Conservation (phyloP, 1,284 basidiomycete species). For the Blastosporella zonata region DNA sequence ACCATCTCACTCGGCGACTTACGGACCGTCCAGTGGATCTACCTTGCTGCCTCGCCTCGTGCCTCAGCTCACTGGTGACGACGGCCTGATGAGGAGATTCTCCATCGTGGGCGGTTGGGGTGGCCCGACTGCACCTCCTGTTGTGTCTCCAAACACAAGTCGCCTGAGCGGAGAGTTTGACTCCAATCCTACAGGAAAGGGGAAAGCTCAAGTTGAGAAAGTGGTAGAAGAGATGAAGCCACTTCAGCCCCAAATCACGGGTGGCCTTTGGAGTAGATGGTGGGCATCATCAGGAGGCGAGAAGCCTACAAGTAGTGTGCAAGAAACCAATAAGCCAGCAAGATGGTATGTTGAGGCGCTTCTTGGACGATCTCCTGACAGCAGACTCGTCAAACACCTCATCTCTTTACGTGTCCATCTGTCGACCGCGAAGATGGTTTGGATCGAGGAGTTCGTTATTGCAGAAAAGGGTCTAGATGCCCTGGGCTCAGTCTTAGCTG, state of each 20-base stretch:
- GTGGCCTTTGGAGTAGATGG: conserved; percentile 74
- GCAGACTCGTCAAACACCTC: conserved; percentile 72
- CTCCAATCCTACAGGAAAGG: conserved; percentile 21
- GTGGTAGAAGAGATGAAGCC: conserved; percentile 33
- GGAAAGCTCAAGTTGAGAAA: conserved; percentile 30
- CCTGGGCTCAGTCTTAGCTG: conserved; percentile 54
- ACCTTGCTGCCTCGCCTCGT: conserved; percentile 56
- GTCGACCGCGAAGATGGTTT: conserved; percentile 76
- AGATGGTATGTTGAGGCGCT: conserved; percentile 62
- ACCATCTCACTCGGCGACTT: conserved; percentile 45
- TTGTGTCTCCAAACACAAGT: conserved; percentile 29
- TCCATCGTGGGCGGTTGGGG: conserved; percentile 70
- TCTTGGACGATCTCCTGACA: conserved; percentile 50
- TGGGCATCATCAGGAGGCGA: conserved; percentile 65
- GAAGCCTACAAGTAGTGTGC: conserved; percentile 35
- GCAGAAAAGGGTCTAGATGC: conserved; percentile 66
- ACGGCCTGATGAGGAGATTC: conserved; percentile 68
- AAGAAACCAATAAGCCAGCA: conserved; percentile 45
- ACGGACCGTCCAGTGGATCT: conserved; percentile 57
- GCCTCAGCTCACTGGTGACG: conserved; percentile 68
- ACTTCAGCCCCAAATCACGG: conserved; percentile 67
- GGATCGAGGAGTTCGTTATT: conserved; percentile 76
- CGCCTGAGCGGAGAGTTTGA: conserved; percentile 40
- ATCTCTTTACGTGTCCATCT: conserved; percentile 85
- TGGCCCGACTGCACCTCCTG: conserved; percentile 31